Base-by-base conservation (phyloP, 345 rosid genomes). In the Anacardium occidentale region DNA sequence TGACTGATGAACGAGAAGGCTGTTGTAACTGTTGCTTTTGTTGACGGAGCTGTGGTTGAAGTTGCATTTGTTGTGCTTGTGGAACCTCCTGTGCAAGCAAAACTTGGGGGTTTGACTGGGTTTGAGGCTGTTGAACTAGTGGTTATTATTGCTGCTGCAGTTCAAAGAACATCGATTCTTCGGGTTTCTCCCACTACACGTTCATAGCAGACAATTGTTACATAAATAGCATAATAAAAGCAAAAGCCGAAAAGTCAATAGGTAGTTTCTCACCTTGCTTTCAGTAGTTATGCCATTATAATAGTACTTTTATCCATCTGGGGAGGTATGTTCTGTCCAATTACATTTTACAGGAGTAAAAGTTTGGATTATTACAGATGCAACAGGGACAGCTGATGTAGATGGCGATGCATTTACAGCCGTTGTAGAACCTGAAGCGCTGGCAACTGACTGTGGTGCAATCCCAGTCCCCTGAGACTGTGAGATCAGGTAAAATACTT, bases 301-400 rank as follows among this genome's bases (percentile, higher is more conserved):
- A 78, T 92, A 95, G 84, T 95, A 95, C 79, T 91, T 90, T 84
- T 87, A 95, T 74, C 99, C 99, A 74, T 95, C 99, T 11, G 98
- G 98, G 13, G 99, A 92, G 44, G 89, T 88, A 84, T 95, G 99
- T 81, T 92, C 99, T 2, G 99, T 91, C 99, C 99, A 95, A 76
- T 73, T 87, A 83, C 90, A 84, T 80, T 90, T 88, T 67, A 72
- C 77, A 69, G 94, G 76, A 73, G 84, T 78, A 24, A 66, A 79
- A 25, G 78, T 64, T 55, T 82, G 88, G 11, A 71, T 64, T 24
- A 44, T 53, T 63, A 74, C 79, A 69, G 90, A 70, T 58, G 81
- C 75, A 72, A 75, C 69, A 34, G 86, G 64, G 62, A 75, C 67
- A 76, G 80, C 77, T 51, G 83, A 72, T 29, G 83, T 56, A n/a